Percentiles rank a stretch among this genome's conserved stretches.
These are phyloP conservation scores for Gynochthodes officinalis DNA, from an alignment of 257 asterid species.

Conservation along the genomic window DNA sequence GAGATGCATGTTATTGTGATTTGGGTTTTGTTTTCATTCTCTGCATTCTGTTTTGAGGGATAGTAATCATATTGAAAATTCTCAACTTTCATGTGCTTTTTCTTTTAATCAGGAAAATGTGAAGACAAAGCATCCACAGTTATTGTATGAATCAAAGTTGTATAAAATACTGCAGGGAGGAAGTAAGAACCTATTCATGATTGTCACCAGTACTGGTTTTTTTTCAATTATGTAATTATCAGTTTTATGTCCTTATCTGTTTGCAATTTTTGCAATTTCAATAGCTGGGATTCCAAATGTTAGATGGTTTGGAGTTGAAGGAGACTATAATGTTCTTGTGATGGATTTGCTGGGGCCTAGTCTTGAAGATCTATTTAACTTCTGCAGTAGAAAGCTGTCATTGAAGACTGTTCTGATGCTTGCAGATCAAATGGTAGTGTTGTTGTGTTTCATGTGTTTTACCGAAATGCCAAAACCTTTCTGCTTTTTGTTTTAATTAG, in stretches of 20 bases:
- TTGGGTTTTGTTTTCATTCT: background rate
- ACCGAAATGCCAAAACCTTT: conserved; percentile 9
- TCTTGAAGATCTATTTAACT: conserved; percentile 88
- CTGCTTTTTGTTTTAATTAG: conserved; percentile 13
- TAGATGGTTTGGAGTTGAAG: conserved; percentile 92
- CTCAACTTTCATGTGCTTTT: conserved; percentile 11
- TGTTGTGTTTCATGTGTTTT: conserved; percentile 11
- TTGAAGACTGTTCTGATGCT: conserved; percentile 93
- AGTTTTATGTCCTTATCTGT: conserved; percentile 10
- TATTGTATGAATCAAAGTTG: conserved; percentile 69
- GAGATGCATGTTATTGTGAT: background rate
- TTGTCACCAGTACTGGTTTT: conserved; percentile 16
- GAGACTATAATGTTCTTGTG: conserved; percentile 90
- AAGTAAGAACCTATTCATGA: conserved; percentile 47
- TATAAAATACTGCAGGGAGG: conserved; percentile 84
- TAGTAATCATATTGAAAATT: background rate
- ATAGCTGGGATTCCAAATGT: conserved; percentile 78
- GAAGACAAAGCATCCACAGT: conserved; percentile 84
- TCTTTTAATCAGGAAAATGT: conserved; percentile 62
- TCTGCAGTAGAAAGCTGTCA: conserved; percentile 81
- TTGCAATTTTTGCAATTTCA: conserved; percentile 19
- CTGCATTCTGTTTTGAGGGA: background rate
- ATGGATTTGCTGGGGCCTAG: conserved; percentile 91
- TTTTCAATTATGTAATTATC: conserved; percentile 9
- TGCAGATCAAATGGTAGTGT: conserved; percentile 77